Percentiles rank a stretch among this genome's conserved stretches.
These are phyloP conservation scores for Podospora pseudopauciseta DNA, from an alignment of 495 filamentous ascomycete species.

Conservation along the genomic window DNA sequence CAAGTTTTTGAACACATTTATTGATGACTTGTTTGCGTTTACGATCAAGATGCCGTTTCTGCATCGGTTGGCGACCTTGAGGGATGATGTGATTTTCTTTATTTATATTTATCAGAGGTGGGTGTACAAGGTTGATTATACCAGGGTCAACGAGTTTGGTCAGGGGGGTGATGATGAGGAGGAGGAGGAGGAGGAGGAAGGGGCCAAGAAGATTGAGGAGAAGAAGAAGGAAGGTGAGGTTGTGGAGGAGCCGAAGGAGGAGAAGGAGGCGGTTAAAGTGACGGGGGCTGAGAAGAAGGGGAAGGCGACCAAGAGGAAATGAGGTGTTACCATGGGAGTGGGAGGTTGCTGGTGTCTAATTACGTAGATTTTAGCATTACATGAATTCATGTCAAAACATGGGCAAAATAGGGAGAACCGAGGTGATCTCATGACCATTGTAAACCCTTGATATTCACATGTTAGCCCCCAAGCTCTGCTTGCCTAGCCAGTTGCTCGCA, in stretches of 20 bases:
- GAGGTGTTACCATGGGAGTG: neutral
- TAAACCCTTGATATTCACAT: neutral
- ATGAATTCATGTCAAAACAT: too few species aligned
- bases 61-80: constrained; percentile 87
- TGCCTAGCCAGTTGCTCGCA: neutral
- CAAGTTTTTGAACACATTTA: constrained; percentile 83
- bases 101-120: constrained; percentile 95
- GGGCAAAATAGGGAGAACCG: too few species aligned
- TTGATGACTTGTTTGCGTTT: constrained; percentile 79
- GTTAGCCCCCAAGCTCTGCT: neutral
- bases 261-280: constrained; percentile 31
- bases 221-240: constrained; percentile 13
- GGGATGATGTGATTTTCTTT: constrained; percentile 98
- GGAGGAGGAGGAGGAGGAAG: constrained; percentile 48
- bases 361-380: neutral
- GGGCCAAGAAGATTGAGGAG: constrained; percentile 22
- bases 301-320: constrained; percentile 45
- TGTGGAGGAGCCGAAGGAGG: constrained; percentile 11
- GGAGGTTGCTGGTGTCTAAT: neutral
- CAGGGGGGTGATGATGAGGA: constrained; percentile 87
- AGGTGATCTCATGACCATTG: too few species aligned
- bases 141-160: constrained; percentile 93
- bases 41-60: constrained; percentile 98
- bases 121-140: constrained; percentile 89
- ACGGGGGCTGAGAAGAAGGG: constrained; percentile 39